phyloP scores from a whole-genome alignment of 2,329 filamentous ascomycete species.

The Zasmidium cellare region DNA sequence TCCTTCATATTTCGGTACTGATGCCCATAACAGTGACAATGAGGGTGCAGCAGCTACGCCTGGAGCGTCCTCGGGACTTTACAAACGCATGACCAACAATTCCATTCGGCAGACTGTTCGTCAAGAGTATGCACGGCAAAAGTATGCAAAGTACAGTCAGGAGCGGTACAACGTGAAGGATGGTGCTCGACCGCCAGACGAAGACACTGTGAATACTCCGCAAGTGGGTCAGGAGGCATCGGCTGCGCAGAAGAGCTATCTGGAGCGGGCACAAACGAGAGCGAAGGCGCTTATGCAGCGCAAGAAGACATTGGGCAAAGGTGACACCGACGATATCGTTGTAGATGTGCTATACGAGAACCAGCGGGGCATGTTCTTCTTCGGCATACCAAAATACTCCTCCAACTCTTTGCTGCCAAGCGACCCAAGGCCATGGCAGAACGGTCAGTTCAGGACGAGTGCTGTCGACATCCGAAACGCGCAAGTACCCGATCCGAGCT shows the following conservation, averaged over 20 bases:
- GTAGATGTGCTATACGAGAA: constrained; percentile 96
- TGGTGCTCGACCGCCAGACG: constrained; percentile 14
- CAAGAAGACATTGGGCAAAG: constrained; percentile 31
- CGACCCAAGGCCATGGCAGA: constrained; percentile 87
- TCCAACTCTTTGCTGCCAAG: constrained; percentile 79
- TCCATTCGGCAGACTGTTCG: constrained; percentile 30
- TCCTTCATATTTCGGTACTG: constrained; percentile 14
- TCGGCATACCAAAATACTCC: constrained; percentile 87
- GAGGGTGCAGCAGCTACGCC: constrained; percentile 20
- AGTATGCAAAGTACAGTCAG: constrained; percentile 37
- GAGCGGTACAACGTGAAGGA: constrained; percentile 29
- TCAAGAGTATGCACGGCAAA: constrained; percentile 35
- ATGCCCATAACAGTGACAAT: constrained; percentile 33
- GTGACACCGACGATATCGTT: constrained; percentile 46
- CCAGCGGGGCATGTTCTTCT: constrained; percentile 85
- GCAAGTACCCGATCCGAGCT: constrained; percentile 89
- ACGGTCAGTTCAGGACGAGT: constrained; percentile 53
- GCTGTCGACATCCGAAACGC: constrained; percentile 77
- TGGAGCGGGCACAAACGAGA: constrained; percentile 32
- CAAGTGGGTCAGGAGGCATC: constrained; percentile 18
- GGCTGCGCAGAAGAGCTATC: constrained; percentile 25
- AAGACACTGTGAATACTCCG: constrained; percentile 17
- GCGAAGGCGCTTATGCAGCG: constrained; percentile 33
- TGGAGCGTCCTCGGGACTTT: constrained; percentile 13
- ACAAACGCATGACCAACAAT: constrained; percentile 30